Percentiles rank a stretch among this genome's conserved stretches.
Conservation (phyloP, 805 yeast genomes). For the Lipomyces spencermartinsiae region DNA sequence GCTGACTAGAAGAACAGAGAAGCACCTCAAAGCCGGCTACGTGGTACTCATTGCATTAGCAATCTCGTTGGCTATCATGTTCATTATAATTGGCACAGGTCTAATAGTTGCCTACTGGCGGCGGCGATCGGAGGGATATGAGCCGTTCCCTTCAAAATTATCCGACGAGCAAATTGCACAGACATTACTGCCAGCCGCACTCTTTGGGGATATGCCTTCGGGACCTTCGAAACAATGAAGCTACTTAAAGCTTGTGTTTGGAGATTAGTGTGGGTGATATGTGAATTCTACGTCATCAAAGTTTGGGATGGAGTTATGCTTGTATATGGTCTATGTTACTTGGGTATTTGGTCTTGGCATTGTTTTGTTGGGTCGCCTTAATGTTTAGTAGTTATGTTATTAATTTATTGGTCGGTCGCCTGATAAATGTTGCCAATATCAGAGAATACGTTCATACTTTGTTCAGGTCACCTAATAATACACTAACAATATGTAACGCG, state of each 20-base stretch:
- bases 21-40: constrained; percentile 58
- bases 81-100: constrained; percentile 52
- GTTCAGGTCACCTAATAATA: neutral
- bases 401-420: neutral
- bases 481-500: too few species aligned
- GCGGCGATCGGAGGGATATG: constrained; percentile 51
- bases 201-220: constrained; percentile 13
- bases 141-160: constrained; percentile 20
- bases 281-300: neutral
- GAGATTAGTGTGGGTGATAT: neutral
- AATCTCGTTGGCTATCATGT: constrained; percentile 61
- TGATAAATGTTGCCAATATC: too few species aligned
- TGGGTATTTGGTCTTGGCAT: neutral
- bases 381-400: neutral
- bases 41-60: constrained; percentile 75
- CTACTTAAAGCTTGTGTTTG: neutral
- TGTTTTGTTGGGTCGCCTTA: neutral
- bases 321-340: neutral
- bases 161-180: constrained; percentile 23
- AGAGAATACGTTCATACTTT: neutral
- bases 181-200: constrained; percentile 20
- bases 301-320: constrained; percentile 2
- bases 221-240: constrained; percentile 5
- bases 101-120: constrained; percentile 51
- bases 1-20: constrained; percentile 10